These are phyloP conservation scores for Ricinus communis DNA, from an alignment of 345 rosid genomes.

Conservation along the genomic window DNA sequence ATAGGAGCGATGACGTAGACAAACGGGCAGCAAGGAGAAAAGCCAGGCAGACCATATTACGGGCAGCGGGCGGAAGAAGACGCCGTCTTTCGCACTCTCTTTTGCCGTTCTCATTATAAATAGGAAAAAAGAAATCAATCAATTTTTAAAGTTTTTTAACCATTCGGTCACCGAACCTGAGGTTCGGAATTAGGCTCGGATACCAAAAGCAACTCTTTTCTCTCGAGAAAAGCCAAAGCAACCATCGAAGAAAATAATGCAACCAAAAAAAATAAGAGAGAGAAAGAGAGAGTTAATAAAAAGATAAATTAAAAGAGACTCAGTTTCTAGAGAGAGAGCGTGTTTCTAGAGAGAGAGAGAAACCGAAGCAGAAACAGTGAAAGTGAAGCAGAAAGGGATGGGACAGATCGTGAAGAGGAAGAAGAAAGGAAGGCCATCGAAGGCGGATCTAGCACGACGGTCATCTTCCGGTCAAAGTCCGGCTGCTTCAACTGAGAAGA, in stretches of 20 bases:
- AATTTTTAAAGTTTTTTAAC: conserved; percentile 20
- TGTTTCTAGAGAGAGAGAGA: conserved; percentile 27
- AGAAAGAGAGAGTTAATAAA: conserved; percentile 18
- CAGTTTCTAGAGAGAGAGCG: conserved; percentile 31
- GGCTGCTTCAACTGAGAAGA: conserved; percentile 24
- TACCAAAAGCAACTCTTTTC: conserved; percentile 13
- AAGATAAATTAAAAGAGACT: conserved; percentile 32
- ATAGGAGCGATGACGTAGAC: background rate
- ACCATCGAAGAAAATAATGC: conserved; percentile 25
- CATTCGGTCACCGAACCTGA: conserved; percentile 29
- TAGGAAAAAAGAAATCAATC: conserved; percentile 31
- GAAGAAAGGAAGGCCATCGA: conserved; percentile 96
- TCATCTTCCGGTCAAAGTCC: conserved; percentile 17
- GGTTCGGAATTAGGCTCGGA: conserved; percentile 37
- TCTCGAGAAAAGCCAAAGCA: conserved; percentile 35
- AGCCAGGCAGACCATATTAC: background rate
- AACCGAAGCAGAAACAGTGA: background rate
- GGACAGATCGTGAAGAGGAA: conserved; percentile 89
- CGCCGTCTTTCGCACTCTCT: conserved; percentile 37
- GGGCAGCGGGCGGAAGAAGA: conserved; percentile 53
- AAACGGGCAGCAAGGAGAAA: background rate
- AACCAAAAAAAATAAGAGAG: conserved; percentile 23
- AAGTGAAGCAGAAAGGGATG: conserved; percentile 38
- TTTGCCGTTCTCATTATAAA: conserved; percentile 36
- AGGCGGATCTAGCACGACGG: conserved; percentile 80